Evolutionary conservation across 192 early-diverging fungal genomes (phyloP), one percentile per base, ranked within the genome.

Genomic region (Chytriomyces confervae): DNA sequence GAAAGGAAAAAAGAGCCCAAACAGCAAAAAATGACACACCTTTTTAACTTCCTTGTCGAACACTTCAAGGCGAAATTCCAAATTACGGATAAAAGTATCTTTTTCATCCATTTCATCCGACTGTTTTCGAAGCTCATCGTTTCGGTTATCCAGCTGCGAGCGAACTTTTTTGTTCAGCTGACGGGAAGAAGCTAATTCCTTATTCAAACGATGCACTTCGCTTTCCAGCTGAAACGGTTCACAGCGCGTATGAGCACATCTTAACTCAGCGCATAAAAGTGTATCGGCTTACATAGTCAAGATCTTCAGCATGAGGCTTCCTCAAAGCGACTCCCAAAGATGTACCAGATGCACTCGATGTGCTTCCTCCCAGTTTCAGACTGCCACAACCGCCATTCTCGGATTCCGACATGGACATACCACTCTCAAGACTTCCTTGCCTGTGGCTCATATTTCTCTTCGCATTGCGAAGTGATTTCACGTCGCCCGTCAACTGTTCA

Each of bases 1-100:
- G 53, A 57, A 20, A 16, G 1, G 5, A 20, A 57, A 57, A 57
- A 13, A 57, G 3, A 13, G 53, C 20, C 5, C 16, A n/a, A 13
- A 20, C 20, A 20, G 13, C 0, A n/a, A 57, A 57, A 13, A 2
- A n/a, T n/a, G 20, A 0, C 53, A 13, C 13, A 57, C 53, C 53
- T 57, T 57, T 57, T 57, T 57, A 57, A 57, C 20, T 20, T 57
- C 53, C 53, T 57, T 57, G 13, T 57, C 53, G 20, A 57, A 57
- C 53, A 57, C 53, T 57, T 57, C 53, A 13, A 57, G 16, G 53
- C 53, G 53, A 20, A n/a, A 57, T 57, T 57, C 53, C 16, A 57
- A 20, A 20, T 20, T 20, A 1, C 53, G 53, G 20, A 57, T 57
- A 57, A 57, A 57, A 20, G 16, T 20, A 57, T 57, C 53, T 57